A percentile compares a stretch with the other conserved stretches of the same genome.
phyloP scores from a whole-genome alignment of 345 rosid genomes.

The Bruguiera parviflora region DNA sequence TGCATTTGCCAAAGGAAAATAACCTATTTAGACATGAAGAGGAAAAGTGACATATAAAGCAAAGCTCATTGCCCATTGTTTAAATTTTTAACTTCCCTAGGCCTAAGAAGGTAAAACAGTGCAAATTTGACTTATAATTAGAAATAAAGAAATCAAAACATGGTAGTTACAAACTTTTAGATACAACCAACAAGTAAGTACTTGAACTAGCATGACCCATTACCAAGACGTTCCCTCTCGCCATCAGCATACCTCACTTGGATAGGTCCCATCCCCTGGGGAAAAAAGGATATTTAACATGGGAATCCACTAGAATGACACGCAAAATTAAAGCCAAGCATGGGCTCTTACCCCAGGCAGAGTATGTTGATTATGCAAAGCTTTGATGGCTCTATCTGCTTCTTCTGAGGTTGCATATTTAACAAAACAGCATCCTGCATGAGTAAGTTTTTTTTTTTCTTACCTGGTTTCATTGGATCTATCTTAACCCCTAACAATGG shows the following conservation, averaged over 20 bases:
- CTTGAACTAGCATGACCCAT: conserved; percentile 4
- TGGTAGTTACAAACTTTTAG: background rate
- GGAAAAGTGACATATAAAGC: too few species aligned
- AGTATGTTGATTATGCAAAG: conserved; percentile 85
- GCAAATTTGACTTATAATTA: too few species aligned
- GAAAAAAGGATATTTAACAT: conserved; percentile 22
- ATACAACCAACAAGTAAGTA: background rate
- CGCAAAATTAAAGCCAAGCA: background rate
- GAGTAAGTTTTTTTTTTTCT: conserved; percentile 26
- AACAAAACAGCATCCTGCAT: conserved; percentile 98
- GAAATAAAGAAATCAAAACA: conserved; percentile 8
- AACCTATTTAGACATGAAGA: background rate
- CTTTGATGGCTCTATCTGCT: conserved; percentile 95
- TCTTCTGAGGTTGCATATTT: conserved; percentile 87
- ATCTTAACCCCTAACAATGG: conserved; percentile 17
- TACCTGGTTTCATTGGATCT: conserved; percentile 35
- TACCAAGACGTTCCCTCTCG: conserved; percentile 97
- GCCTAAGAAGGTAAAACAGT: too few species aligned
- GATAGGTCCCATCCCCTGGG: conserved; percentile 85
- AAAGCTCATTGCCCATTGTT: too few species aligned
- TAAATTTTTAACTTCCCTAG: too few species aligned
- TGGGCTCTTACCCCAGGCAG: conserved; percentile 79
- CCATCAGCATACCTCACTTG: conserved; percentile 99
- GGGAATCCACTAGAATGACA: conserved; percentile 2
- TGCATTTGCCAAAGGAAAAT: background rate